Evolutionary conservation across 1,139 yeast genomes (phyloP).

Genomic region (Geotrichum aggregatum): DNA sequence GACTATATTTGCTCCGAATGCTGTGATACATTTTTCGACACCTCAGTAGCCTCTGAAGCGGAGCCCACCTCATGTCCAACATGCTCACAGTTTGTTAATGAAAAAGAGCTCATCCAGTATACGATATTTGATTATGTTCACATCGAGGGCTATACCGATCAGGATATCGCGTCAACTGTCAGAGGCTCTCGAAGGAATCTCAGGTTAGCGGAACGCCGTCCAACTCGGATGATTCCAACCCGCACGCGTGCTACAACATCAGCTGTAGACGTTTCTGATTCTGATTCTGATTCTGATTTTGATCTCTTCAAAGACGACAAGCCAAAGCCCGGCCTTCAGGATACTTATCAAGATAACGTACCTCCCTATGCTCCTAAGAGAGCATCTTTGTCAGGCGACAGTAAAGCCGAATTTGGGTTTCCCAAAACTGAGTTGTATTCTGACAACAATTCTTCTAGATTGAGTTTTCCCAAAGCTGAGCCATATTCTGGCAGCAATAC

Average conservation of each 20-base stretch:
- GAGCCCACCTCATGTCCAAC: slow-evolving; percentile 25
- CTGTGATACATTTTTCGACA: slow-evolving; percentile 25
- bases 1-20: slow-evolving; percentile 37
- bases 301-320: background rate
- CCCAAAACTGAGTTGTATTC: no score
- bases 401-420: no score
- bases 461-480: no score
- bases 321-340: background rate
- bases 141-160: slow-evolving; percentile 25
- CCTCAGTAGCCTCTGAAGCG: slow-evolving; percentile 17
- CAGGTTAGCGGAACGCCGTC: background rate
- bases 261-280: background rate
- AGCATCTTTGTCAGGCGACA: no score
- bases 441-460: no score
- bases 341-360: no score
- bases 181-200: background rate
- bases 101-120: slow-evolving; percentile 27
- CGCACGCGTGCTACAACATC: no score
- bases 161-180: slow-evolving; percentile 23
- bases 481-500: no score
- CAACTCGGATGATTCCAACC: background rate
- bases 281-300: slow-evolving; percentile 2
- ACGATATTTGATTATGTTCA: slow-evolving; percentile 30
- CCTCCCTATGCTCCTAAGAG: no score
- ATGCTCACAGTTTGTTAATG: slow-evolving; percentile 26